Base-by-base conservation (phyloP, 1,284 basidiomycete genomes). In the Ceratobasidium sp. region DNA sequence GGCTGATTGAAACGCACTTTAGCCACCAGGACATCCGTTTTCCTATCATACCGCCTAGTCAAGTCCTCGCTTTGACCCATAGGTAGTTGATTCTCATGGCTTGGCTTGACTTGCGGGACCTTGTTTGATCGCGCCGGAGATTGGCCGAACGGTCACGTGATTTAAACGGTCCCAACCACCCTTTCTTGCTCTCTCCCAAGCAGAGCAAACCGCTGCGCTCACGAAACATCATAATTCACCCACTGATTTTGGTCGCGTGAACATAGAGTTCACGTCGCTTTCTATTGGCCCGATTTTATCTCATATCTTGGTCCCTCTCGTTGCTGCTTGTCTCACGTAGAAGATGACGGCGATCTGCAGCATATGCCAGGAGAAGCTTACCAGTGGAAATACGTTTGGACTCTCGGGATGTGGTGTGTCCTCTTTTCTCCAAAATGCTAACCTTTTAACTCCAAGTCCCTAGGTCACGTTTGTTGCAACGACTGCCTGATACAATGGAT, bases 341-440 rank as follows among this genome's bases (percentile, higher is more conserved):
- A 44, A 46, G 60, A 71, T 71, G 67, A 71, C 67, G 23, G 67
- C 67, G 33, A 71, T 71, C 44, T 71, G 67, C 21, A 60, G 21
- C 33, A 71, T 71, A 44, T 71, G 67, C 16, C 67, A 71, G 56
- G 67, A 71, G 46, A 71, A 61, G 25, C 56, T 71, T 7, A 30
- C 56, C 21, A 60, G 67, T 44, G 67, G 67, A 2, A 42, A 36
- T 8, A 25, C 67, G 30, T 58, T 60, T 71, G 67, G 28, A 23
- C 56, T 71, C 14, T 71, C 67, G 9, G 25, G 28, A 23, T 71
- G 67, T 51, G 67, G 67, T 71, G 51, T 46, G 67, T 36, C 7
- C 33, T 51, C 28, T 44, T 36, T n/a, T n/a, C 3, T 56, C 30
- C 5, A 56, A 42, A 36, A 9, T 56, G 18, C 5, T 56, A 56